Evolutionary conservation across 2,329 filamentous ascomycete species (phyloP), one percentile per base, ranked within the genome.

Genomic region (Aspergillus tamarii): DNA sequence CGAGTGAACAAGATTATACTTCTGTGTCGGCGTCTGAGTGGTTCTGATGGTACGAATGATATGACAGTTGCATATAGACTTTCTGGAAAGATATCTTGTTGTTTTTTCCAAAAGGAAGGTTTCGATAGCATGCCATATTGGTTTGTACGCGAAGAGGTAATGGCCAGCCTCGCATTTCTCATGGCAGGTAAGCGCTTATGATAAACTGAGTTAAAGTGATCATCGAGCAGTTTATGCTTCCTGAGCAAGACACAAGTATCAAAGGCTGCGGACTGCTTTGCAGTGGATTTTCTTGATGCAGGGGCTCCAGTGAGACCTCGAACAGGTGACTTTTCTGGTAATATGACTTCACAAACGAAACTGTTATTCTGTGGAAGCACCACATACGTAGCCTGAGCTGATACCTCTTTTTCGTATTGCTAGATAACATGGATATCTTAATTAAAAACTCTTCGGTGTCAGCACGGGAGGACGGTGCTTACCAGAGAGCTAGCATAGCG

Each of bases 231-330:
- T 2, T 86, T 85, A 59, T 85, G 84, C 63, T 87, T 83, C 55
- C 89, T 83, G 19, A 99, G 83, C 65, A 88, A 75, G 1, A 93
- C 75, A 72, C 94, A 97, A 57, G 91, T 87, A 72, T 93, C 87
- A 74, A 94, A 98, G 0, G 95, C 94, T 3, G 94, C 94, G 0
- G 94, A 92, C 67, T 92, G 92, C 76, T 95, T 96, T 5, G 95
- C 94, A 21, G 90, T 80, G 34, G 88, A 84, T 76, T 97, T 98
- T 62, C 85, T 91, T 9, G 82, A 75, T 61, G 89, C 87, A 0
- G 87, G 80, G 9, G 80, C 82, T 6, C 95, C 94, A 14, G 84
- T 82, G 6, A 87, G 84, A 34, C 87, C 88, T 61, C 84, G 85
- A 41, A 97, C 81, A 0, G 92, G 93, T 0, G 93, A 91, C 26